Evolutionary conservation across 2,329 filamentous ascomycete species (phyloP), one percentile per base, ranked within the genome.

Genomic region (Pseudocercospora musae): DNA sequence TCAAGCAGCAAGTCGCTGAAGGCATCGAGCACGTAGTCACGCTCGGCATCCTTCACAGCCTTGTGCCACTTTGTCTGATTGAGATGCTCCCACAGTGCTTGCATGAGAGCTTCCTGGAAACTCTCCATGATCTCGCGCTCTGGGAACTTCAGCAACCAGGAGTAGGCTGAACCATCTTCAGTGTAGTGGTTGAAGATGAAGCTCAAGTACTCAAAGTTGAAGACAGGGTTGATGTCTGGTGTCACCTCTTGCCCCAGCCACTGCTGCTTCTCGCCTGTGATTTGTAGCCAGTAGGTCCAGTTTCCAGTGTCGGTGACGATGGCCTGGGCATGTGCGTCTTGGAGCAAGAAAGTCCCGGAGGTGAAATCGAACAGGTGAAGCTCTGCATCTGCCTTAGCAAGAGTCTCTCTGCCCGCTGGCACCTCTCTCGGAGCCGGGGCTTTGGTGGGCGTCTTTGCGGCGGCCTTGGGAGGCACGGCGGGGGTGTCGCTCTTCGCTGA

Each of bases 131-230:
- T 88, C 20, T 86, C 80, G 69, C 92, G 89, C 68, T 96, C 90
- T 71, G 89, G 91, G 80, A 99, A 99, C 13, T 93, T 88, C 37
- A 99, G 81, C 13, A 99, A 84, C 94, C 95, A 99, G 0, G 95
- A 99, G 76, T 93, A 96, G 4, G 95, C 94, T 1, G 90, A 90
- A 1, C 93, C 92, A 76, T 97, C 91, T 37, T 88, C 84, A 13
- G 89, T 85, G 75, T 96, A 98, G 75, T 97, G 92, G 73, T 99
- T 99, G 84, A 99, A 99, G 72, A 99, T 97, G 75, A 98, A 98
- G 0, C 94, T 98, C n/a, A 96, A 83, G 71, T 94, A 98, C 76
- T 99, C 95, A 69, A 97, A 98, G 78, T 98, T 98, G 82, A 98
- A 99, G 20, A 99, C 93, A 0, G 95, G 95, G 71, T 98, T 98